phyloP scores from a whole-genome alignment of 179 eudicot species.

The Spergularia azorica region DNA sequence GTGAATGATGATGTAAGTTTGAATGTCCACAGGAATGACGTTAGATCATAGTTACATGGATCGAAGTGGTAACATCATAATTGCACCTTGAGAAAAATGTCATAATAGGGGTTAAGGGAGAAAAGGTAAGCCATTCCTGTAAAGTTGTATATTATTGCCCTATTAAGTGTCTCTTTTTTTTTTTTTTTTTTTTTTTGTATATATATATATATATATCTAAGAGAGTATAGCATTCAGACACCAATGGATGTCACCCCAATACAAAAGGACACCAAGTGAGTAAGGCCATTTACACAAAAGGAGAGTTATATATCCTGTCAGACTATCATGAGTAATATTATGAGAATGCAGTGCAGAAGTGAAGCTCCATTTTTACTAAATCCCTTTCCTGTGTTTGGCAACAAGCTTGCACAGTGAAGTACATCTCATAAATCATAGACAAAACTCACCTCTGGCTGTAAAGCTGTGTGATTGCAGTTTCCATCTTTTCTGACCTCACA shows the following conservation, averaged over 20 bases:
- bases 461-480: conserved; percentile 51
- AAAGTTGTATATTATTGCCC: background rate
- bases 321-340: background rate
- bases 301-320: no score
- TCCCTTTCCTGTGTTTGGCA: background rate
- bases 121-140: background rate
- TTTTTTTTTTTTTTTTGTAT: no score
- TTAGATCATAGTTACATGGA: background rate
- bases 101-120: background rate
- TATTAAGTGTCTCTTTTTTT: background rate
- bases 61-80: background rate
- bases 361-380: background rate
- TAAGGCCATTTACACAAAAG: no score
- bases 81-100: conserved; percentile 4
- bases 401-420: background rate
- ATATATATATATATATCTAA: no score
- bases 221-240: no score
- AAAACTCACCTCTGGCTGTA: conserved; percentile 63
- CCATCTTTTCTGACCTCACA: conserved; percentile 88
- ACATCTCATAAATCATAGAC: background rate
- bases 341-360: background rate
- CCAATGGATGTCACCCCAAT: no score
- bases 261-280: no score
- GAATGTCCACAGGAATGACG: background rate
- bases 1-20: background rate